Conservation (phyloP, 306 rosid genomes). For the Sesbania bispinosa region DNA sequence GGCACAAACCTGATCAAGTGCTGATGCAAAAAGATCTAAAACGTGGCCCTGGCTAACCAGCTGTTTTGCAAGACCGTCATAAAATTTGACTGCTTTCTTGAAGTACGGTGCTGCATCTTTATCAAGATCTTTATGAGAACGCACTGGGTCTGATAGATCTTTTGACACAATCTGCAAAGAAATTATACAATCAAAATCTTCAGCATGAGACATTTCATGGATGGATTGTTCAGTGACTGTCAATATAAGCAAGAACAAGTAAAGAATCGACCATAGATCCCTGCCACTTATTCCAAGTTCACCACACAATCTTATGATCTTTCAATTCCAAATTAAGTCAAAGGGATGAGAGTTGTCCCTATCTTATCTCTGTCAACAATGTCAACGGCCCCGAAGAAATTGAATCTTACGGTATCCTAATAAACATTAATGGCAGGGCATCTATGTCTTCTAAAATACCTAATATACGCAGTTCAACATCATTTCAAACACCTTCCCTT, state of each 20-base stretch:
- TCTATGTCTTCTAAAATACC: not conserved
- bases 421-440: not conserved
- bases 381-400: not conserved
- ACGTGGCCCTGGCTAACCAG: conserved; percentile 97
- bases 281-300: not conserved
- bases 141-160: conserved; percentile 90
- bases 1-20: conserved; percentile 90
- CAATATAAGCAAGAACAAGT: conserved; percentile 10
- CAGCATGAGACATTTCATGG: not conserved
- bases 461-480: not conserved
- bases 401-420: not conserved
- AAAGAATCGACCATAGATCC: not conserved
- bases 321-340: not conserved
- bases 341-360: not conserved
- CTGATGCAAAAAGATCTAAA: conserved; percentile 91
- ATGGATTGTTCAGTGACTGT: not conserved
- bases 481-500: not conserved
- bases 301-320: not conserved
- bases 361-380: not conserved
- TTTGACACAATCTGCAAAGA: conserved; percentile 82
- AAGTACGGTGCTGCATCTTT: conserved; percentile 96
- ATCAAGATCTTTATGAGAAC: conserved; percentile 96
- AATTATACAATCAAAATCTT: conserved; percentile 20
- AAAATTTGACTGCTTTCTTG: conserved; percentile 87
- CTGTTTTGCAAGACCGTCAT: conserved; percentile 79